These are phyloP conservation scores for Penicillium alfredii DNA, from an alignment of 495 filamentous ascomycete species.

Conservation along the genomic window DNA sequence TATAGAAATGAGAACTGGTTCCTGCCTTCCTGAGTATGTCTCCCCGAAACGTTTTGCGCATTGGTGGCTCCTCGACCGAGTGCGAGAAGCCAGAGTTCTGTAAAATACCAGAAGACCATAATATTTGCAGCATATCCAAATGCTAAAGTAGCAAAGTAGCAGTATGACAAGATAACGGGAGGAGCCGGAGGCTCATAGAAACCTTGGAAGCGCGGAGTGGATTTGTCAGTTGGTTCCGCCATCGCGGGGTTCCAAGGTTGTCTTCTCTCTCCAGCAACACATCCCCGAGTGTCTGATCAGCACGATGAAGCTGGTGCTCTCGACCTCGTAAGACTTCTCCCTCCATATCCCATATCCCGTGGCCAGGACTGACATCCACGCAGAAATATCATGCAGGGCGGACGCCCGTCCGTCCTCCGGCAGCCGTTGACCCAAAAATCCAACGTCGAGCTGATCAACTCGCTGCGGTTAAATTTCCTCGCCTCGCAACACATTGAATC, in stretches of 20 bases:
- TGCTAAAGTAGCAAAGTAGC: too few species aligned
- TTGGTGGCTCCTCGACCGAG: conserved; percentile 17
- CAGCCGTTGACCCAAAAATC: conserved; percentile 68
- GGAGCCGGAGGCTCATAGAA: not conserved
- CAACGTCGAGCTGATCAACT: conserved; percentile 80
- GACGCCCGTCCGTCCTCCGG: conserved; percentile 72
- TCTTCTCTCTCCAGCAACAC: not conserved
- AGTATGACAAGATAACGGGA: too few species aligned
- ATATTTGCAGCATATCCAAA: too few species aligned
- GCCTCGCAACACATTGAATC: conserved; percentile 58
- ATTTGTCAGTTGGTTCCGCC: conserved; percentile 18
- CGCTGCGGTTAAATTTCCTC: conserved; percentile 74
- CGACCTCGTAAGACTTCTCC: conserved; percentile 63
- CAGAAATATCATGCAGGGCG: conserved; percentile 77
- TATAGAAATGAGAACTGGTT: conserved; percentile 24
- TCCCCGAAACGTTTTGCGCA: conserved; percentile 15
- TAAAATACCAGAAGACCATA: too few species aligned
- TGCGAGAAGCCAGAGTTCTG: conserved; percentile 2
- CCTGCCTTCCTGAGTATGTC: conserved; percentile 22
- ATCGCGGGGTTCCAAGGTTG: conserved; percentile 8
- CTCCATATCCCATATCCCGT: too few species aligned
- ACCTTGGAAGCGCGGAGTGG: conserved; percentile 7
- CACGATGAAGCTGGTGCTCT: conserved; percentile 74
- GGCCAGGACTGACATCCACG: conserved; percentile 11
- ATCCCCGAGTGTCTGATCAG: conserved; percentile 1